These are phyloP conservation scores for Schizochytrium sp. DNA, from an alignment of 108 stramenopile genomes.

Conservation along the genomic window DNA sequence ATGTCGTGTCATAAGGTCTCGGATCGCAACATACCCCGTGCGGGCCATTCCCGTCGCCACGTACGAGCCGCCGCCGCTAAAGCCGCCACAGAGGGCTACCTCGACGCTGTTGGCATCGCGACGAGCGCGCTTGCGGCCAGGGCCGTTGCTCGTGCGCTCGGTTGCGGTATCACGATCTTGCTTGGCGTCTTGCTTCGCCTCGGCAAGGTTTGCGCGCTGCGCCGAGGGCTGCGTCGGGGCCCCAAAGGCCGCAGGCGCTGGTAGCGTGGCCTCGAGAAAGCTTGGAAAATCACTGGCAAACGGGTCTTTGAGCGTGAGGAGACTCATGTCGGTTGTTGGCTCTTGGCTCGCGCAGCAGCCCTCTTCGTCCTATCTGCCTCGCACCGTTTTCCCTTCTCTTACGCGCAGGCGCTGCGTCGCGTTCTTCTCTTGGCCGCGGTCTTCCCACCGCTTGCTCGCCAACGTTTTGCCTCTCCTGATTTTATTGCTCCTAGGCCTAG, in stretches of 20 bases:
- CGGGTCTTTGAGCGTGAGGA: constrained; percentile 3
- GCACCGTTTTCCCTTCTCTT: too few species aligned
- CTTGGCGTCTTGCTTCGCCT: too few species aligned
- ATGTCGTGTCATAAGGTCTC: background rate
- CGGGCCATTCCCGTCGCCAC: background rate
- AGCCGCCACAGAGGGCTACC: background rate
- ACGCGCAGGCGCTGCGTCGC: too few species aligned
- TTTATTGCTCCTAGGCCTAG: too few species aligned
- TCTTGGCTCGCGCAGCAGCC: background rate
- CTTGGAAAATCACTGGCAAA: background rate
- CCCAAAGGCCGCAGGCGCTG: background rate
- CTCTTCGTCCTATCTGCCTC: too few species aligned
- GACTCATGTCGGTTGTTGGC: background rate
- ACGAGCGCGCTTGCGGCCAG: background rate
- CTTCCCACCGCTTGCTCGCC: background rate
- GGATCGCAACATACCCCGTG: background rate
- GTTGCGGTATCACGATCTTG: background rate
- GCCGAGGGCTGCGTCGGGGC: background rate
- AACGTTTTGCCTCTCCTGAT: background rate
- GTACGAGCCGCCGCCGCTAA: background rate
- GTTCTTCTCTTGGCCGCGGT: too few species aligned
- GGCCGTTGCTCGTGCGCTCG: background rate
- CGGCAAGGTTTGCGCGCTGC: too few species aligned
- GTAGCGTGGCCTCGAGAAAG: background rate
- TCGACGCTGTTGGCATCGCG: background rate